Percentiles rank a stretch among this genome's conserved stretches.
Evolutionary conservation across 1,284 basidiomycete genomes (phyloP).

Genomic region (Takashimella tepidaria): DNA sequence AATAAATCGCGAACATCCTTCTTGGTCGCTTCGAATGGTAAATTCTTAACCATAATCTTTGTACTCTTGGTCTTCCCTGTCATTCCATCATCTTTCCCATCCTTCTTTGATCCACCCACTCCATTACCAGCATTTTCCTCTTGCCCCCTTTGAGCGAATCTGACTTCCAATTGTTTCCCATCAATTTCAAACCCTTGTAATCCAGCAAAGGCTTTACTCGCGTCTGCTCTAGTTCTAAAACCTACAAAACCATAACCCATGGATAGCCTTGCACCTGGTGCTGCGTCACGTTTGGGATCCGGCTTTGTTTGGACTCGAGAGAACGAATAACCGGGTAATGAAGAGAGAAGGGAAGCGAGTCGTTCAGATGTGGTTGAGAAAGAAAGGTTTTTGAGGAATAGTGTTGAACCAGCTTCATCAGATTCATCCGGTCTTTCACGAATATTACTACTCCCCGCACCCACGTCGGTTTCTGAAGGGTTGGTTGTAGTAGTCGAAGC

Average conservation of each 20-base stretch:
- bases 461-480: background rate
- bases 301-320: slow-evolving; percentile 88
- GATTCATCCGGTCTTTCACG: slow-evolving; percentile 50
- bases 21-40: slow-evolving; percentile 93
- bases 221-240: slow-evolving; percentile 70
- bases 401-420: slow-evolving; percentile 67
- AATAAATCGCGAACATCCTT: slow-evolving; percentile 87
- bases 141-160: slow-evolving; percentile 78
- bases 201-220: slow-evolving; percentile 68
- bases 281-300: slow-evolving; percentile 72
- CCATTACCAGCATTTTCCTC: slow-evolving; percentile 57
- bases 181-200: slow-evolving; percentile 81
- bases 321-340: slow-evolving; percentile 76
- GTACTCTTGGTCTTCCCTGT: slow-evolving; percentile 57
- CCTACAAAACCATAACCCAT: slow-evolving; percentile 98
- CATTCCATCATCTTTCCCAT: slow-evolving; percentile 26
- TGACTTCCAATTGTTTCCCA: slow-evolving; percentile 76
- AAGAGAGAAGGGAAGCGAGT: slow-evolving; percentile 65
- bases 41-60: slow-evolving; percentile 94
- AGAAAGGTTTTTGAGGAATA: slow-evolving; percentile 91
- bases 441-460: background rate
- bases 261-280: slow-evolving; percentile 59
- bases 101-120: slow-evolving; percentile 32
- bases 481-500: slow-evolving; percentile 13
- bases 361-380: slow-evolving; percentile 80